A percentile compares a stretch with the other conserved stretches of the same genome.
Evolutionary conservation across 768 basidiomycete genomes (phyloP).

Genomic region (Amanita thiersii): DNA sequence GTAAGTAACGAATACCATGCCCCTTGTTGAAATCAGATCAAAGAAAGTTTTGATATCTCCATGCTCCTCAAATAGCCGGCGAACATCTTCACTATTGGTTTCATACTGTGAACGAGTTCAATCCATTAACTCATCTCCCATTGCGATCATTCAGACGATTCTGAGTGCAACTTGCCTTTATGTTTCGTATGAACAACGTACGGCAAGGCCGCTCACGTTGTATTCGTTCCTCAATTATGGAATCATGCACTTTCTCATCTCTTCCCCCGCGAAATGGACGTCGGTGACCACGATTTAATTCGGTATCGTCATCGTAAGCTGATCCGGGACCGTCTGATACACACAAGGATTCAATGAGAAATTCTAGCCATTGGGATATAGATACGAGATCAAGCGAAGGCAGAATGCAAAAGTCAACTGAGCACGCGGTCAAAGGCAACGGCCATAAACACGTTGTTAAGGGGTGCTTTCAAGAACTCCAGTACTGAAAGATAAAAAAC

Average conservation of each 20-base stretch:
- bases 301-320: slow-evolving; percentile 47
- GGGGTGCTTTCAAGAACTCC: slow-evolving; percentile 17
- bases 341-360: slow-evolving; percentile 44
- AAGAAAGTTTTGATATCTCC: slow-evolving; percentile 98
- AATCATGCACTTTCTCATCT: slow-evolving; percentile 86
- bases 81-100: slow-evolving; percentile 80
- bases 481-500: slow-evolving; percentile 7
- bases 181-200: slow-evolving; percentile 94
- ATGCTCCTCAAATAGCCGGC: slow-evolving; percentile 81
- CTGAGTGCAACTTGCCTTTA: slow-evolving; percentile 69
- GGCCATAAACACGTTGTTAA: slow-evolving; percentile 2
- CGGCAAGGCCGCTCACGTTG: slow-evolving; percentile 92
- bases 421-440: slow-evolving; percentile 28
- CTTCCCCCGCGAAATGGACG: slow-evolving; percentile 62
- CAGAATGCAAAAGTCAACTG: slow-evolving; percentile 36
- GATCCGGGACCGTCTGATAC: slow-evolving; percentile 58
- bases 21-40: slow-evolving; percentile 87
- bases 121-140: slow-evolving; percentile 1
- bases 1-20: slow-evolving; percentile 99
- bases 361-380: slow-evolving; percentile 24
- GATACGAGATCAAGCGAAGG: slow-evolving; percentile 32
- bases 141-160: slow-evolving; percentile 9
- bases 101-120: slow-evolving; percentile 54
- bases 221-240: slow-evolving; percentile 90
- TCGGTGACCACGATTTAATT: slow-evolving; percentile 30